Conservation (phyloP, 805 yeast genomes). For the Isabelozyma rhagii region DNA sequence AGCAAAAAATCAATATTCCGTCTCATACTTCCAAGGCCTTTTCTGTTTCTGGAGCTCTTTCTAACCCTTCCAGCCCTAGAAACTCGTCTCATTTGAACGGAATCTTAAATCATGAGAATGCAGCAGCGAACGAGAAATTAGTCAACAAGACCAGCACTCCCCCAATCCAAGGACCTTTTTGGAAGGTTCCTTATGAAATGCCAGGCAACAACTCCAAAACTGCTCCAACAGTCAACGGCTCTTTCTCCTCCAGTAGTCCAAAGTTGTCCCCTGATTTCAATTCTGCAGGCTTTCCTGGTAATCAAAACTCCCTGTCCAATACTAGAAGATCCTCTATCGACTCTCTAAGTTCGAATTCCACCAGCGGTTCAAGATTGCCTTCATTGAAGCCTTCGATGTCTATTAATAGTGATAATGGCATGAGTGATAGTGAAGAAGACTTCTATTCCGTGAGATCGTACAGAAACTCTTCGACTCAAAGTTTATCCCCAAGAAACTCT, state of each 20-base stretch:
- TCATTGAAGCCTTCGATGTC: constrained; percentile 23
- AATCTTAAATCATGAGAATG: not conserved
- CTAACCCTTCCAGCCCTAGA: constrained; percentile 15
- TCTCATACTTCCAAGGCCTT: constrained; percentile 5
- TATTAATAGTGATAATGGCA: constrained; percentile 17
- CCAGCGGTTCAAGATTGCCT: constrained; percentile 26
- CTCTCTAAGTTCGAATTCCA: constrained; percentile 45
- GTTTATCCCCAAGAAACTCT: constrained; percentile 31
- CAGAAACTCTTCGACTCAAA: constrained; percentile 11
- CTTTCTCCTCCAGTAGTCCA: not conserved
- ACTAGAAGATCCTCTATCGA: constrained; percentile 46
- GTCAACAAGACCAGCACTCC: constrained; percentile 14
- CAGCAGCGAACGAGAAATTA: not conserved
- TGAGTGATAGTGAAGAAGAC: constrained; percentile 35
- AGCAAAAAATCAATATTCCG: constrained; percentile 5
- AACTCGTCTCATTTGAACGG: constrained; percentile 6
- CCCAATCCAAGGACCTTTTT: constrained; percentile 45
- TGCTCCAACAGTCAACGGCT: constrained; percentile 3
- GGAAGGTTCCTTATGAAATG: constrained; percentile 64
- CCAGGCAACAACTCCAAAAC: constrained; percentile 23
- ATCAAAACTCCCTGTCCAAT: not conserved
- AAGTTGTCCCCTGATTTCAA: not conserved
- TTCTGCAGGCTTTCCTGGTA: not conserved
- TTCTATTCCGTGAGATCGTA: constrained; percentile 24
- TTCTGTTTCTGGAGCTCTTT: constrained; percentile 5